Base-by-base conservation (phyloP, 805 yeast genomes). In the Metschnikowia rubicola region DNA sequence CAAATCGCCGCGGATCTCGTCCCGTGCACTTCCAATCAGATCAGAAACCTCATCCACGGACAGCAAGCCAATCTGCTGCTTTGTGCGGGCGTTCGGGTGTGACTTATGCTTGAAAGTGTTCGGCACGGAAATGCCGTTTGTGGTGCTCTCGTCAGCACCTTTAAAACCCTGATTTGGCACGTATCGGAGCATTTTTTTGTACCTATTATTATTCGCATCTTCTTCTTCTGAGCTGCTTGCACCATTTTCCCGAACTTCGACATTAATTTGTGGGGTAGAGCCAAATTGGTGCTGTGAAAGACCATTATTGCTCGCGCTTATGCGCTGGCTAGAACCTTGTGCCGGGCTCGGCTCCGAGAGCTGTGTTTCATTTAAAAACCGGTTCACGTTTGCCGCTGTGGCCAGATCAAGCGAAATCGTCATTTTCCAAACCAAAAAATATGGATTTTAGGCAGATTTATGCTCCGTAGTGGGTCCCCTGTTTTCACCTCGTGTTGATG, bases 51-150 rank as follows among this genome's bases (percentile, higher is more conserved):
- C 55, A 9, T 37, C 47, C 13, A 41, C 41, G n/a, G 44, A 33
- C 31, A 42, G 43, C 31, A 44, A 39, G 17, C 68, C 70, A 10
- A 69, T 56, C n/a, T 54, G 56, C 7, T 56, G 46, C 51, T 70
- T 72, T 1, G 77, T 67, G 45, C 60, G 65, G 19, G 77, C 77
- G 48, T 71, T 72, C 6, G 76, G 76, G 50, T 70, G 73, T n/a
- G 72, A 65, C 52, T 71, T 72, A 47, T 71, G 66, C 48, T 70
- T 67, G 62, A 72, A 72, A 1, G 77, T 72, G 47, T 72, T 72
- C 19, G 77, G 76, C 17, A 69, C 68, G 1, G 75, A 69, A 6
- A 51, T 52, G 35, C 53, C 55, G 30, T 53, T 52, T n/a, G 44
- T 8, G 19, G 41, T 41, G 29, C 54, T 42, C 10, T 51, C 53